Evolutionary conservation across 257 asterid species (phyloP).

Genomic region (Ajuga chamaepitys): DNA sequence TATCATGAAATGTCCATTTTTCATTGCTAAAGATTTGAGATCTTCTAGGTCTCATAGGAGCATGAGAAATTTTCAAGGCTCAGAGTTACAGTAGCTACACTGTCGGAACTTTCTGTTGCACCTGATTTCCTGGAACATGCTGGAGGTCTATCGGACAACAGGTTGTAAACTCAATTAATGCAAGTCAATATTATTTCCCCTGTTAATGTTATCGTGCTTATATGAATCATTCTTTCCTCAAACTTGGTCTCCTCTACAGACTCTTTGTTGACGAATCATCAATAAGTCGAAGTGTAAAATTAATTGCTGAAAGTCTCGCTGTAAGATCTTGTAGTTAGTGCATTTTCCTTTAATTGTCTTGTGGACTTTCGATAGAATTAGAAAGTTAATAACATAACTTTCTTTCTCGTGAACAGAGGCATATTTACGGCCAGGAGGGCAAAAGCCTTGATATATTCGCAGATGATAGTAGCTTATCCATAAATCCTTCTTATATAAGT

Average conservation of each 20-base stretch:
- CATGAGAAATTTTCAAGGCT: conserved; percentile 92
- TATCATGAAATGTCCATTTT: conserved; percentile 18
- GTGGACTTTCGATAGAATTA: not conserved
- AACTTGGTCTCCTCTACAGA: conserved; percentile 40
- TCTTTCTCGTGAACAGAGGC: conserved; percentile 47
- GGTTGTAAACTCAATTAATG: conserved; percentile 35
- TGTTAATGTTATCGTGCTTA: conserved; percentile 1
- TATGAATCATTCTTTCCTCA: too few species aligned
- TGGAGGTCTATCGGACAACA: conserved; percentile 77
- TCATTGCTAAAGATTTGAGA: conserved; percentile 29
- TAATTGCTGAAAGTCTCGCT: conserved; percentile 92
- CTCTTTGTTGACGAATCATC: conserved; percentile 53
- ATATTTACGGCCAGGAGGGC: conserved; percentile 61
- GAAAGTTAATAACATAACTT: not conserved
- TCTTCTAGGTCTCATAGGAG: conserved; percentile 96
- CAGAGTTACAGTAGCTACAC: conserved; percentile 89
- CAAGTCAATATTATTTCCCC: not conserved
- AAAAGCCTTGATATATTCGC: conserved; percentile 63
- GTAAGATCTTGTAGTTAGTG: conserved; percentile 40
- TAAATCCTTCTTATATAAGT: conserved; percentile 69
- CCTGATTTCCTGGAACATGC: conserved; percentile 80
- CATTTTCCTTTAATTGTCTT: not conserved
- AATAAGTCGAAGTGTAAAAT: conserved; percentile 58
- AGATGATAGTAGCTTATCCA: conserved; percentile 71
- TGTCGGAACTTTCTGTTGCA: conserved; percentile 68